phyloP scores from a whole-genome alignment of 208 protist genomes.

The Phytomonas francai region DNA sequence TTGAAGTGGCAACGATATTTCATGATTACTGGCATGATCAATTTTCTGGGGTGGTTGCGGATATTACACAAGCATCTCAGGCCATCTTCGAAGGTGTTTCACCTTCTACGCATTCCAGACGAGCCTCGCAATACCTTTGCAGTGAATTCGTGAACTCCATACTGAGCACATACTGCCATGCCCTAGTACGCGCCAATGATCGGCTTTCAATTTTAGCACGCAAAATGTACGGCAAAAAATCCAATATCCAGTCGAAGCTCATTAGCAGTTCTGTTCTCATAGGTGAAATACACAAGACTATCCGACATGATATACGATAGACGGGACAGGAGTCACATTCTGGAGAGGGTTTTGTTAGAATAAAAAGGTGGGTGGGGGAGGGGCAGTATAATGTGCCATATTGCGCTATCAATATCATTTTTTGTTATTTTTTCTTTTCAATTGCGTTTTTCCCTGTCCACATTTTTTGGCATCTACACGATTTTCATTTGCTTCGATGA shows the following conservation, averaged over 20 bases:
- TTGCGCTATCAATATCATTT: neutral
- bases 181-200: neutral
- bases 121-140: neutral
- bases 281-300: neutral
- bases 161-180: neutral
- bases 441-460: neutral
- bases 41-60: conserved; percentile 9
- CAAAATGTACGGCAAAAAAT: neutral
- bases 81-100: neutral
- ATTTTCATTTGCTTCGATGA: neutral
- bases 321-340: neutral
- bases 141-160: neutral
- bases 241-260: neutral
- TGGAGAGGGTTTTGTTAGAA: neutral
- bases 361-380: no score
- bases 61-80: neutral
- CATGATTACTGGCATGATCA: conserved; percentile 28
- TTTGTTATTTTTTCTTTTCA: neutral
- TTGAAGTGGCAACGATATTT: conserved; percentile 28
- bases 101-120: neutral
- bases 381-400: neutral
- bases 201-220: neutral
- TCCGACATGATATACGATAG: neutral
- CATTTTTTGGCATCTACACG: neutral
- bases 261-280: neutral